Conservation (phyloP, 2,329 filamentous ascomycete genomes). For the Xylaria sp. region DNA sequence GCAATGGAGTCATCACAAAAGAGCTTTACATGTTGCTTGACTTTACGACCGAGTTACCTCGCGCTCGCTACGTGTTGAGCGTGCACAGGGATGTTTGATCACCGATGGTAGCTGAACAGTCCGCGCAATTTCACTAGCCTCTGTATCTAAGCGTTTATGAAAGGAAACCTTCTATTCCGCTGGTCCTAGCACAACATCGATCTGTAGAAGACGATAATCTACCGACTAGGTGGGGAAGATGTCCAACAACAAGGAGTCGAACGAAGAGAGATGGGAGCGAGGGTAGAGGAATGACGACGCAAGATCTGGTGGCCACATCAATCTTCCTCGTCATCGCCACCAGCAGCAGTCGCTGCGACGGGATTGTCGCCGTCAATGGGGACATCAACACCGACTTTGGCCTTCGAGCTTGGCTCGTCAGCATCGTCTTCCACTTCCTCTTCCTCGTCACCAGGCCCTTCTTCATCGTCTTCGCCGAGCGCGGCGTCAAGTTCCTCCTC, state of each 20-base stretch:
- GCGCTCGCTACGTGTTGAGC: neutral
- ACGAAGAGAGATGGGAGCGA: neutral
- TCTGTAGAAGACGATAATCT: neutral
- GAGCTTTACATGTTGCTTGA: neutral
- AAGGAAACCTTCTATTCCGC: constrained; percentile 12
- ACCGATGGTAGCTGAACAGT: neutral
- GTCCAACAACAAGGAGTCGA: neutral
- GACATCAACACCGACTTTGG: constrained; percentile 38
- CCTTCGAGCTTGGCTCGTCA: constrained; percentile 35
- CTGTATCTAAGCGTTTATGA: neutral
- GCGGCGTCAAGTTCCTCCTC: constrained; percentile 35
- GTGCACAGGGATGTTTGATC: neutral
- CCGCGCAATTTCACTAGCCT: neutral
- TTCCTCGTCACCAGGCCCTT: constrained; percentile 26
- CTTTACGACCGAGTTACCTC: neutral
- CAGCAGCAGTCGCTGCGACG: constrained; percentile 26
- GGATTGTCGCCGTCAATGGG: constrained; percentile 28
- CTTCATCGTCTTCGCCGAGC: constrained; percentile 32
- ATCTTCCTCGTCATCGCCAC: constrained; percentile 38
- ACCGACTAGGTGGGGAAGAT: constrained; percentile 12
- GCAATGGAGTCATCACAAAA: neutral
- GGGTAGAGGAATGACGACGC: neutral
- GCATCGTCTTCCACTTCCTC: constrained; percentile 33
- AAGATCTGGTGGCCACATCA: constrained; percentile 26
- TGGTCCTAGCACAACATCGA: neutral